Percentiles rank a stretch among this genome's conserved stretches.
Evolutionary conservation across 306 rosid species (phyloP).

Genomic region (Senna tora): DNA sequence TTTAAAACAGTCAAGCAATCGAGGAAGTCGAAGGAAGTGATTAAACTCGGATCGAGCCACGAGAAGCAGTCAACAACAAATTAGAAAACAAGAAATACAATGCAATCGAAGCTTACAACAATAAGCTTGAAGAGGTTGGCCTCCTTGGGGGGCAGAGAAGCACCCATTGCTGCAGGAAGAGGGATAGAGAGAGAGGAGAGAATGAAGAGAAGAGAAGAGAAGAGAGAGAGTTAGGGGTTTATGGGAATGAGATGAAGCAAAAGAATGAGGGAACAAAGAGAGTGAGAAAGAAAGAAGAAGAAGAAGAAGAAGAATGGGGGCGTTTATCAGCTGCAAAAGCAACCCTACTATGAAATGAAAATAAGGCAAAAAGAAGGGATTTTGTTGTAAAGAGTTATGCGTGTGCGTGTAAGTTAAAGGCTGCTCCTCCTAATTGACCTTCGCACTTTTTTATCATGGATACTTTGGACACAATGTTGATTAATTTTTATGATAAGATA

Average conservation of each 20-base stretch:
- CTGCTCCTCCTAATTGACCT: too few relatives aligned
- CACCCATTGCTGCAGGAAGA: slow-evolving; percentile 71
- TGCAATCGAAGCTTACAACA: slow-evolving; percentile 70
- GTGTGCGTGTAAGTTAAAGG: not conserved
- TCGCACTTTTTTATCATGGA: too few relatives aligned
- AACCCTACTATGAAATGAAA: not conserved
- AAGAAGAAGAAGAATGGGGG: not conserved
- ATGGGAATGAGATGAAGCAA: slow-evolving; percentile 7
- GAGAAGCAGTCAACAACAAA: not conserved
- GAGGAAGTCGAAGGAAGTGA: slow-evolving; percentile 28
- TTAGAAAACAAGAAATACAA: not conserved
- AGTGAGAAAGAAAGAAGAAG: not conserved
- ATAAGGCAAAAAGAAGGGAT: too few relatives aligned
- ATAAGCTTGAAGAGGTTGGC: slow-evolving; percentile 98
- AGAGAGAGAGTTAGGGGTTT: slow-evolving; percentile 23
- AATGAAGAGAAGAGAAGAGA: too few relatives aligned
- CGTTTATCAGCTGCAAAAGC: slow-evolving; percentile 15
- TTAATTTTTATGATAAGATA: too few relatives aligned
- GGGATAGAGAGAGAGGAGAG: not conserved
- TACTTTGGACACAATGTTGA: too few relatives aligned
- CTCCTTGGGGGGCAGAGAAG: slow-evolving; percentile 88
- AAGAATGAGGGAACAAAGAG: not conserved
- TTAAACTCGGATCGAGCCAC: slow-evolving; percentile 39
- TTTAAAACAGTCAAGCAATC: slow-evolving; percentile 22
- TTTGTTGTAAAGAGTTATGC: not conserved